Conservation (phyloP, 2,329 filamentous ascomycete species). For the Zopfia rhizophila region DNA sequence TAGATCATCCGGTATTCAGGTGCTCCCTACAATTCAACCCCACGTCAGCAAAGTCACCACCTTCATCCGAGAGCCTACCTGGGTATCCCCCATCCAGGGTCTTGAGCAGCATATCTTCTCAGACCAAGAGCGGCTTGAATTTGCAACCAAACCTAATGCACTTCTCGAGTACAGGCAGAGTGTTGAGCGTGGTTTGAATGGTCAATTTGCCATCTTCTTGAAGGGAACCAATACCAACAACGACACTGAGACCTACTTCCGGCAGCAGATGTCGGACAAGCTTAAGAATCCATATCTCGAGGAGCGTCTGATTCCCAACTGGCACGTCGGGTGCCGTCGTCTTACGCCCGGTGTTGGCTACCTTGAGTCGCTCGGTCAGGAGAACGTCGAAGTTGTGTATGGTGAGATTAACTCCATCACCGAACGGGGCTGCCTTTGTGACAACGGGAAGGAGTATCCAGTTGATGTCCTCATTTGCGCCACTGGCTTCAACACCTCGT, state of each 20-base stretch:
- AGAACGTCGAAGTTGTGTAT: conserved; percentile 56
- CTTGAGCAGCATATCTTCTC: conserved; percentile 57
- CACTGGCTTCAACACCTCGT: conserved; percentile 51
- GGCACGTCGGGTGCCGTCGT: conserved; percentile 54
- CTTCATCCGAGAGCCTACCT: conserved; percentile 63
- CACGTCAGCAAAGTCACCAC: conserved; percentile 58
- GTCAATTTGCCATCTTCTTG: conserved; percentile 60
- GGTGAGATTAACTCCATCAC: conserved; percentile 48
- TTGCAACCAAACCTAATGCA: conserved; percentile 52
- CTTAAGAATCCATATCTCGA: conserved; percentile 49
- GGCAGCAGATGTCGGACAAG: conserved; percentile 58
- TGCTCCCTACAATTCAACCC: conserved; percentile 61
- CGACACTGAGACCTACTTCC: conserved; percentile 56
- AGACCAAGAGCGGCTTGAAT: conserved; percentile 54
- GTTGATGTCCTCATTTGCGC: conserved; percentile 51
- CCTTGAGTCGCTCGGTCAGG: conserved; percentile 54
- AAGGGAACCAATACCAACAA: conserved; percentile 54
- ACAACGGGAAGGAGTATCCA: conserved; percentile 46
- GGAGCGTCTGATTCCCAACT: conserved; percentile 47
- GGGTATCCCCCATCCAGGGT: conserved; percentile 60
- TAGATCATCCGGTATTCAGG: conserved; percentile 66
- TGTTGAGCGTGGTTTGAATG: conserved; percentile 59
- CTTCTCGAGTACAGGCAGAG: conserved; percentile 56
- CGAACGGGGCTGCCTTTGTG: conserved; percentile 51
- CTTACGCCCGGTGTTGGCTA: conserved; percentile 58